Percentiles rank a stretch among this genome's conserved stretches.
phyloP scores from a whole-genome alignment of 495 filamentous ascomycete genomes.

The Xylaria palmicola region DNA sequence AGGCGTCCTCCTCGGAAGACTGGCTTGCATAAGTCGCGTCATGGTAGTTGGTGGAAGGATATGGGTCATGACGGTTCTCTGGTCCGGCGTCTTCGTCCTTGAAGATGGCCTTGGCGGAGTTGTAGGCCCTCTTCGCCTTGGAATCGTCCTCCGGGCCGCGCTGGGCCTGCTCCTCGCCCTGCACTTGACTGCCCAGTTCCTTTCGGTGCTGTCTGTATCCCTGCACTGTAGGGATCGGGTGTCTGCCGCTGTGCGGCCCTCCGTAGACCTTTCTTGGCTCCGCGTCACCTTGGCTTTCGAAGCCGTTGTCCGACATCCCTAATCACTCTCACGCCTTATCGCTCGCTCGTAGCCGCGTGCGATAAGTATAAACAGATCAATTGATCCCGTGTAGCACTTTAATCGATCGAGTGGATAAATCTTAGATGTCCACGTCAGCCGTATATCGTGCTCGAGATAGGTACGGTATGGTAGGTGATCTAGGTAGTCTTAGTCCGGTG shows the following conservation, averaged over 20 bases:
- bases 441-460: neutral
- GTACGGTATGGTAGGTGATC: too few species aligned
- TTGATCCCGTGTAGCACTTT: too few species aligned
- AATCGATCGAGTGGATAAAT: too few species aligned
- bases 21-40: conserved; percentile 13
- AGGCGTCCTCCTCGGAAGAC: conserved; percentile 56
- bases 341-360: too few species aligned
- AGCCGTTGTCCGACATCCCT: conserved; percentile 36
- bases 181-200: conserved; percentile 41
- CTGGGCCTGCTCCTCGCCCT: conserved; percentile 42
- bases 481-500: neutral
- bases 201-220: conserved; percentile 57
- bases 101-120: conserved; percentile 42
- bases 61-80: conserved; percentile 35
- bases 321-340: too few species aligned
- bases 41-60: conserved; percentile 41
- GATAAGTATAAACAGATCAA: too few species aligned
- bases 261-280: conserved; percentile 45
- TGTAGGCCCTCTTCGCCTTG: conserved; percentile 36
- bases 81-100: conserved; percentile 35
- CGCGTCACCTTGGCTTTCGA: conserved; percentile 38
- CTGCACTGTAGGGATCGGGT: conserved; percentile 64
- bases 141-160: conserved; percentile 38
- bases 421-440: neutral
- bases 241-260: conserved; percentile 53